These are phyloP conservation scores for Fraxinus platypoda DNA, from an alignment of 305 asterid species.

Conservation along the genomic window DNA sequence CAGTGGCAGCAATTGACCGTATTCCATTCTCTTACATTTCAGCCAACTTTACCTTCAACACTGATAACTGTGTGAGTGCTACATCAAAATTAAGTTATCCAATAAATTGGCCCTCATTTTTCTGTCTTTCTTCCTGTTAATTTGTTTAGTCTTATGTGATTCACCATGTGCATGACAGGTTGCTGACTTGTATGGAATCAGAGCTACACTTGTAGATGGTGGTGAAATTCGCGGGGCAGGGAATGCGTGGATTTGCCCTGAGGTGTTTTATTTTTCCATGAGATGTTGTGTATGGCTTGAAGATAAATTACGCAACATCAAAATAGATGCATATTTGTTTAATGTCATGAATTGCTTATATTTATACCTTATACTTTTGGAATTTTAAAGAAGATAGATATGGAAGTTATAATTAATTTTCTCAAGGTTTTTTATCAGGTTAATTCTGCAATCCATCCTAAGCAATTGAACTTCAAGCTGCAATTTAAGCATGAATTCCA, in stretches of 20 bases:
- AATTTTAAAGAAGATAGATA: conserved; percentile 11
- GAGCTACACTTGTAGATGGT: conserved; percentile 98
- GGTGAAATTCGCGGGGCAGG: conserved; percentile 99
- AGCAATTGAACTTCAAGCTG: conserved; percentile 5
- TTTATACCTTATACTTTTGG: not conserved
- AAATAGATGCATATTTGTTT: conserved; percentile 12
- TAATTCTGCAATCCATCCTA: conserved; percentile 16
- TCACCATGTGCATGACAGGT: conserved; percentile 55
- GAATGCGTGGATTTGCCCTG: conserved; percentile 99
- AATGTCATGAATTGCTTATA: conserved; percentile 13
- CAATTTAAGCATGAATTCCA: conserved; percentile 1
- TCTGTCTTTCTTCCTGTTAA: not conserved
- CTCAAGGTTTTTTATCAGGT: conserved; percentile 1
- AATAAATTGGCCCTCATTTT: conserved; percentile 7
- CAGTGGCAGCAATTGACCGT: conserved; percentile 95
- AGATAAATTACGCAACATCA: conserved; percentile 21
- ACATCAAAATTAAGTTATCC: conserved; percentile 6
- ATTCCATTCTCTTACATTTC: conserved; percentile 91
- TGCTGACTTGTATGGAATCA: conserved; percentile 97
- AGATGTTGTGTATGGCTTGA: conserved; percentile 21
- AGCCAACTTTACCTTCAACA: conserved; percentile 95
- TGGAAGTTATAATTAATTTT: not conserved
- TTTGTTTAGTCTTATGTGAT: conserved; percentile 19
- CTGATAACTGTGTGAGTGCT: conserved; percentile 91
- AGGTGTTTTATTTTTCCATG: conserved; percentile 57